Percentiles rank a stretch among this genome's conserved stretches.
phyloP scores from a whole-genome alignment of 106 monocot genomes.

The Platanthera zijinensis region DNA sequence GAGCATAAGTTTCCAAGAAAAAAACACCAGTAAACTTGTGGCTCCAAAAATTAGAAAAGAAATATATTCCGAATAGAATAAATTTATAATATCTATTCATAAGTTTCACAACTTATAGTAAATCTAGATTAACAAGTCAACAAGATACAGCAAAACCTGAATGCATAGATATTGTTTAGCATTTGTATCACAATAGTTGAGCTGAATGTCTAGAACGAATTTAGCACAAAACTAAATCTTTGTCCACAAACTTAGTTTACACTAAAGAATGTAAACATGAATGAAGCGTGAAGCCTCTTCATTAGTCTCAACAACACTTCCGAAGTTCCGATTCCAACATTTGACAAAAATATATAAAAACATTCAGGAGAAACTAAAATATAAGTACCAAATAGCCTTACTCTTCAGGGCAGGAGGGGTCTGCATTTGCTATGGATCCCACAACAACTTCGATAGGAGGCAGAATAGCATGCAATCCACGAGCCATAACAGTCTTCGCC shows the following conservation, averaged over 20 bases:
- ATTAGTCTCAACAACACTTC: background rate
- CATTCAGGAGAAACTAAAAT: background rate
- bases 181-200: background rate
- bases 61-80: background rate
- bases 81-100: background rate
- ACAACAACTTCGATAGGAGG: slow-evolving; percentile 92
- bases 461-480: slow-evolving; percentile 92
- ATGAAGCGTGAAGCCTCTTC: background rate
- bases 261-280: background rate
- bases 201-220: background rate
- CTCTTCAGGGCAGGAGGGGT: slow-evolving; percentile 77
- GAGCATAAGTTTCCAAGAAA: background rate
- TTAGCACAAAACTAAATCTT: background rate
- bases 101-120: background rate
- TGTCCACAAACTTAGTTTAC: background rate
- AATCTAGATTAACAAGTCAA: background rate
- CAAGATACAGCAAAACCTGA: background rate
- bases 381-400: slow-evolving; percentile 18
- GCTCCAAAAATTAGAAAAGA: background rate
- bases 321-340: background rate
- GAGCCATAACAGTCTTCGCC: slow-evolving; percentile 97
- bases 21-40: background rate
- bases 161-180: background rate
- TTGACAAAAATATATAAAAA: slow-evolving; percentile 2
- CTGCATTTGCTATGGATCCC: slow-evolving; percentile 87